These are phyloP conservation scores for Tylopilus felleus DNA, from an alignment of 768 basidiomycete species.

Conservation along the genomic window DNA sequence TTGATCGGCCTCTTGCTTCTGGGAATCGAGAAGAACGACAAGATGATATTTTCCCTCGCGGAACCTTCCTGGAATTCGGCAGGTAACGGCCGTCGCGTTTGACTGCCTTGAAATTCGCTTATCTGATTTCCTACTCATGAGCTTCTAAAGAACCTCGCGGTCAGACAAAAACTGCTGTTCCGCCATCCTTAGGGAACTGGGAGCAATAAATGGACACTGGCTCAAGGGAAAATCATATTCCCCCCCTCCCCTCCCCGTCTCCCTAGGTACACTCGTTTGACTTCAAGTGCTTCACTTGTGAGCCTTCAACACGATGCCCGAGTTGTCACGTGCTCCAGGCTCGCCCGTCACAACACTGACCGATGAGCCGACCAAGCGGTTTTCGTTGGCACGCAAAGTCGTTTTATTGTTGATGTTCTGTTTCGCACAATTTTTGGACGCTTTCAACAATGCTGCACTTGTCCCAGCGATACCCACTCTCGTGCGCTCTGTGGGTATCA, in stretches of 20 bases:
- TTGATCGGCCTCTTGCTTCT: background rate
- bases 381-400: conserved; percentile 27
- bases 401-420: conserved; percentile 38
- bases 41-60: background rate
- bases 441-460: conserved; percentile 42
- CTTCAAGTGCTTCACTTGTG: background rate
- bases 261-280: background rate
- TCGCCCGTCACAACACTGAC: background rate
- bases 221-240: background rate
- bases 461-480: conserved; percentile 40
- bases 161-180: background rate
- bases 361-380: conserved; percentile 1
- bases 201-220: background rate
- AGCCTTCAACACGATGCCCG: conserved; percentile 7
- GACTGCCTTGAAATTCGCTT: background rate
- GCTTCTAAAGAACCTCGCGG: background rate
- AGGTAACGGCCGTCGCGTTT: background rate
- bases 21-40: background rate
- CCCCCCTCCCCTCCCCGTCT: too few relatives aligned
- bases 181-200: background rate
- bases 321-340: background rate
- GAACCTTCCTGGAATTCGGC: background rate
- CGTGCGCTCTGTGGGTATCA: conserved; percentile 10
- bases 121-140: background rate
- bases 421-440: conserved; percentile 42